Percentiles rank a stretch among this genome's conserved stretches.
phyloP scores from a whole-genome alignment of 2,329 filamentous ascomycete genomes.

The Colletotrichum lentis region DNA sequence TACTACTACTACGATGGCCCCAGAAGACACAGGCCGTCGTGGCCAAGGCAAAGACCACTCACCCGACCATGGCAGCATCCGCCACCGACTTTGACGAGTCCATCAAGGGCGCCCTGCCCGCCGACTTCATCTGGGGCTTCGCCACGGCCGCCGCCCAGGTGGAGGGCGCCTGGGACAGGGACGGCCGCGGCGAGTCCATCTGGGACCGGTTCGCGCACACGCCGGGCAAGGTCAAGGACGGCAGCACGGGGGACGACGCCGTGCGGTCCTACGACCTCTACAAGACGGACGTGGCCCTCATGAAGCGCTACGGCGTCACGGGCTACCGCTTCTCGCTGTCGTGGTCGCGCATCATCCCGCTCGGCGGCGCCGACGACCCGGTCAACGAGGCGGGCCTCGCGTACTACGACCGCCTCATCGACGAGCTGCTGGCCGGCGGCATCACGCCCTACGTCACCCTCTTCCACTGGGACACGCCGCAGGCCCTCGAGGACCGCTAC shows the following conservation, averaged over 20 bases:
- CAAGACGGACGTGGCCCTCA: constrained; percentile 64
- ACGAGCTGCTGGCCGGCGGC: constrained; percentile 64
- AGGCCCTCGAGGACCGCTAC: constrained; percentile 66
- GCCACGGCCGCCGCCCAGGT: constrained; percentile 53
- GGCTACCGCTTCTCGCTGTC: constrained; percentile 71
- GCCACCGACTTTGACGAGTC: constrained; percentile 41
- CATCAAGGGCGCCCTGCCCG: constrained; percentile 44
- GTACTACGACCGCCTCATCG: constrained; percentile 67
- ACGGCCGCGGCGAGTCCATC: constrained; percentile 53
- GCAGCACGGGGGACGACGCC: constrained; percentile 51
- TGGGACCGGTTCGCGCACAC: constrained; percentile 54
- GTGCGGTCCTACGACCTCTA: constrained; percentile 52
- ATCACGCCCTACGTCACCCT: constrained; percentile 70
- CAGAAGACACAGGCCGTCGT: neutral
- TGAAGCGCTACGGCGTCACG: constrained; percentile 66
- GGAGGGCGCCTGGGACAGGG: constrained; percentile 53
- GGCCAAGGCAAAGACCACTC: neutral
- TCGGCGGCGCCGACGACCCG: constrained; percentile 69
- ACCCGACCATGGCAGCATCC: constrained; percentile 35
- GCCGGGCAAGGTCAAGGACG: constrained; percentile 50
- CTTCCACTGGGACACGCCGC: constrained; percentile 72
- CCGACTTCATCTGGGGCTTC: constrained; percentile 52
- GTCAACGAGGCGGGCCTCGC: constrained; percentile 67
- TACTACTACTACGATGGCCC: neutral
- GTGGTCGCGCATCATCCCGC: constrained; percentile 71